Evolutionary conservation across 1,284 basidiomycete genomes (phyloP), one percentile per base, ranked within the genome.

Genomic region (Ceratobasidium sp.): DNA sequence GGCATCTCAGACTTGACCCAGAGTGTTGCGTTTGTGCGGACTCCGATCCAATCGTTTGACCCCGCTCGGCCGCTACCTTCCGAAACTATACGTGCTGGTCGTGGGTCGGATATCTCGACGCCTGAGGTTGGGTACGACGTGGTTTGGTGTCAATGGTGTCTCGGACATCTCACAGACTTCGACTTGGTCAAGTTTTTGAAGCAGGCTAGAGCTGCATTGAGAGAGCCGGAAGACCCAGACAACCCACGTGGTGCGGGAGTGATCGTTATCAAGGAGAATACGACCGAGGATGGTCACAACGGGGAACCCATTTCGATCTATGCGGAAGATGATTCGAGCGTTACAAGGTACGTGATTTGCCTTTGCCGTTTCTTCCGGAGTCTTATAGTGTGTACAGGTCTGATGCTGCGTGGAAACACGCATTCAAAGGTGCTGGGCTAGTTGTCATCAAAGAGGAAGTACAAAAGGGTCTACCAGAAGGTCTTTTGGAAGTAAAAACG

Each of bases 101-200:
- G 80, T 70, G 75, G 75, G 75, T 80, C 73, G 75, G 78, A 78
- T 12, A 31, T 68, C 2, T 68, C 69, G 6, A 34, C 42, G 3
- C 78, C 80, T 5, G 74, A 80, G 40, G 79, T 81, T 42, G 84
- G 84, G 1, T 92, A 90, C 77, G 90, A 94, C 78, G 83, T 94
- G 15, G 85, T 96, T 69, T 94, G 93, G 95, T 93, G 93, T 75
- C 95, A 97, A 77, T 97, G 95, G 95, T 96, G 94, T 80, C 82
- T 96, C 13, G 91, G 92, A n/a, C 92, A 95, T 80, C 82, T 96
- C 71, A 85, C 83, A 62, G 90, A 96, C 75, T 75, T 78, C 4
- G 92, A 95, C 76, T 84, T 97, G 25, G 84, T 93, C 34, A 77
- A 79, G 0, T 97, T 96, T 80, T 83, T 97, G 70, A 80, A 82